phyloP scores from a whole-genome alignment of 2,329 filamentous ascomycete species.

The Botrytis porri region DNA sequence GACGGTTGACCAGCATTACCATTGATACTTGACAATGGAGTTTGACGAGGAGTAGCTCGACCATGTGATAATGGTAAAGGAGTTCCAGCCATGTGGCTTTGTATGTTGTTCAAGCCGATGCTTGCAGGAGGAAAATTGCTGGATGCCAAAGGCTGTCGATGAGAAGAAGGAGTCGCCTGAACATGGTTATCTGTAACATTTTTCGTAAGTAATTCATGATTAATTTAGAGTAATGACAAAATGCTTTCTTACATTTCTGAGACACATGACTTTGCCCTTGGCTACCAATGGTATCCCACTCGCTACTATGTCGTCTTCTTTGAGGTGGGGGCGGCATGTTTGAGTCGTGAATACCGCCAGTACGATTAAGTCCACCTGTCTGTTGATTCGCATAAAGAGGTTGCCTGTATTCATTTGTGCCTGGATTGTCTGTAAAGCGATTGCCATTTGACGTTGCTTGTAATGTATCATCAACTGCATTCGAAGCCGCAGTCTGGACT shows the following conservation, averaged over 20 bases:
- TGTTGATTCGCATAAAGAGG: slow-evolving; percentile 26
- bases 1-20: slow-evolving; percentile 24
- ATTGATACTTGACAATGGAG: slow-evolving; percentile 28
- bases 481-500: slow-evolving; percentile 53
- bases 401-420: slow-evolving; percentile 23
- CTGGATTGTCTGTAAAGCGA: slow-evolving; percentile 31
- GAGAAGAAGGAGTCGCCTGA: slow-evolving; percentile 36
- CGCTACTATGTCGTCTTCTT: slow-evolving; percentile 16
- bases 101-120: slow-evolving; percentile 26
- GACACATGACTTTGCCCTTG: slow-evolving; percentile 23
- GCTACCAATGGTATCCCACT: slow-evolving; percentile 31
- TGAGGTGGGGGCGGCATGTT: slow-evolving; percentile 20
- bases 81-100: slow-evolving; percentile 25
- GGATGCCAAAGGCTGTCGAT: slow-evolving; percentile 33
- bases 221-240: not conserved
- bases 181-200: slow-evolving; percentile 25
- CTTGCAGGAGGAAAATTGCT: slow-evolving; percentile 23
- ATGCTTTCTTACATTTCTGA: slow-evolving; percentile 22
- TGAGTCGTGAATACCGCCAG: slow-evolving; percentile 19
- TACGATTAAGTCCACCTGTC: not conserved
- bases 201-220: not conserved
- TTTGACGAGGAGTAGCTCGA: slow-evolving; percentile 26
- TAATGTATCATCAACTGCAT: slow-evolving; percentile 46
- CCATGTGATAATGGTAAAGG: slow-evolving; percentile 24
- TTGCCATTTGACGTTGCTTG: slow-evolving; percentile 35